Conservation (phyloP, 1,284 basidiomycete genomes). For the Leccinum pallidistipes region DNA sequence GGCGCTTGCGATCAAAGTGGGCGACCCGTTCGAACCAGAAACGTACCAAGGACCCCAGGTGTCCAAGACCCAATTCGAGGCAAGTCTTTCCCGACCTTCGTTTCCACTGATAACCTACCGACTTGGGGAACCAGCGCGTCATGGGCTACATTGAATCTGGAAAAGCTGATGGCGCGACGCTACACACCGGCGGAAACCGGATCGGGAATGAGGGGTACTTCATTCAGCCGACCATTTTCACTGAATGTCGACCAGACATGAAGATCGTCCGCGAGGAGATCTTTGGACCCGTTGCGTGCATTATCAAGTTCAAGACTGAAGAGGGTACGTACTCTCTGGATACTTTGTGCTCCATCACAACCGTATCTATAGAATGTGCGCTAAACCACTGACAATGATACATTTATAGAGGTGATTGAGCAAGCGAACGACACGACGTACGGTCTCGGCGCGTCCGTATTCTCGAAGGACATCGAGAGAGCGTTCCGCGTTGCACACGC, state of each 20-base stretch:
- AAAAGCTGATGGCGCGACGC: conserved; percentile 42
- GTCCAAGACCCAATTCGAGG: conserved; percentile 50
- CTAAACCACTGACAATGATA: not conserved
- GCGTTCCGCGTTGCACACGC: conserved; percentile 68
- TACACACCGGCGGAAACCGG: conserved; percentile 62
- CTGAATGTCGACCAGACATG: conserved; percentile 59
- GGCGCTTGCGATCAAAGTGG: conserved; percentile 52
- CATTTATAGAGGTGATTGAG: conserved; percentile 49
- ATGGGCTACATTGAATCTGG: conserved; percentile 17
- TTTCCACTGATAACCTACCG: not conserved
- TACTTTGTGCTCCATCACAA: not conserved
- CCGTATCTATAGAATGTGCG: not conserved
- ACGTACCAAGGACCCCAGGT: conserved; percentile 78
- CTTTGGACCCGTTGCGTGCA: conserved; percentile 50
- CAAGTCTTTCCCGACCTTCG: not conserved
- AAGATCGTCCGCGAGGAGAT: conserved; percentile 75
- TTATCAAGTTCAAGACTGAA: conserved; percentile 22
- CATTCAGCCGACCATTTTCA: conserved; percentile 67
- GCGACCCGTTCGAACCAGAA: conserved; percentile 63
- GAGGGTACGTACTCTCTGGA: conserved; percentile 10
- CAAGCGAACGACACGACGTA: conserved; percentile 76
- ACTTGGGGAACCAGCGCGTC: conserved; percentile 3
- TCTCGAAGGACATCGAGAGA: conserved; percentile 69
- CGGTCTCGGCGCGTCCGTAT: conserved; percentile 76
- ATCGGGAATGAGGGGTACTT: conserved; percentile 58